These are phyloP conservation scores for Fraxinus nigra DNA, from an alignment of 305 asterid genomes.

Conservation along the genomic window DNA sequence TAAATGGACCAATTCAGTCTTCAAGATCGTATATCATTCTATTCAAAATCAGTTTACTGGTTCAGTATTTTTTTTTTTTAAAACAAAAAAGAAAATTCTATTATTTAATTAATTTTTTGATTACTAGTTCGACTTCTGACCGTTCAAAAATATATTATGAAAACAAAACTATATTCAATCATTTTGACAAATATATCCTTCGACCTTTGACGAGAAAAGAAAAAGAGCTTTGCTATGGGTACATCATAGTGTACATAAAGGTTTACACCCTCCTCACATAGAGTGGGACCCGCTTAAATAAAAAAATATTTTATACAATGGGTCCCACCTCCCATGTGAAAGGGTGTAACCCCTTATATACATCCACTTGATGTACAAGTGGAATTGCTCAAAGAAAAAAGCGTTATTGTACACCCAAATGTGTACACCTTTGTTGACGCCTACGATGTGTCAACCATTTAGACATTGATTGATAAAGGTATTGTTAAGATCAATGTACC, in stretches of 20 bases:
- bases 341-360: too few relatives aligned
- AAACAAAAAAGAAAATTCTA: not conserved
- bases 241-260: too few relatives aligned
- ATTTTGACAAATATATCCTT: too few relatives aligned
- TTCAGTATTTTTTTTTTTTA: not conserved
- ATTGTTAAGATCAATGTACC: too few relatives aligned
- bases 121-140: not conserved
- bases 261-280: too few relatives aligned
- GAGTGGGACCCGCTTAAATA: too few relatives aligned
- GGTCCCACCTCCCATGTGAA: too few relatives aligned
- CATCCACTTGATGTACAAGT: too few relatives aligned
- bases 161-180: too few relatives aligned
- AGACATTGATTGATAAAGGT: not conserved
- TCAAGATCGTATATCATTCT: not conserved
- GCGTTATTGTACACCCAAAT: not conserved
- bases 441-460: not conserved
- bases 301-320: too few relatives aligned
- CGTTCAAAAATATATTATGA: not conserved
- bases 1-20: not conserved
- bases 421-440: not conserved
- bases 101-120: not conserved
- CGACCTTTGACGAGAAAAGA: not conserved
- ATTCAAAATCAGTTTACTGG: not conserved
- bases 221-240: too few relatives aligned
- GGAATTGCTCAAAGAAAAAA: too few relatives aligned